A percentile compares a stretch with the other conserved stretches of the same genome.
Conservation (phyloP, 75 land plant genomes). For the Azolla pinnata region DNA sequence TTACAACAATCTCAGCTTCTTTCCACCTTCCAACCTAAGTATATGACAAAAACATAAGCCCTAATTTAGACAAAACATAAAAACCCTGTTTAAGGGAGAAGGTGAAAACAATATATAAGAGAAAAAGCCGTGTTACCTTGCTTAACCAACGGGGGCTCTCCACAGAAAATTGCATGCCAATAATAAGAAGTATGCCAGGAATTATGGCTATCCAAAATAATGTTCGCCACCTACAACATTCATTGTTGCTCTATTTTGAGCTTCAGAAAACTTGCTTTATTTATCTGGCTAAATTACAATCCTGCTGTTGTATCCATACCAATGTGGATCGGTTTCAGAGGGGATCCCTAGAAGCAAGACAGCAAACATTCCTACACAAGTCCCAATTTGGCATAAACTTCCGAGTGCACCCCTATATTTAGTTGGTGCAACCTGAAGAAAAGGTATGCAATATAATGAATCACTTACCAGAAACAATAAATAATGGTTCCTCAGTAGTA, state of each 20-base stretch:
- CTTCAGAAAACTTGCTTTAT: not conserved
- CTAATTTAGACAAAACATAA: too few relatives aligned
- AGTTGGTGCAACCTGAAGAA: conserved; percentile 93
- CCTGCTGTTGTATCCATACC: conserved; percentile 27
- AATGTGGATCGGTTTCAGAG: conserved; percentile 77
- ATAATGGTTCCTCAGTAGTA: too few relatives aligned
- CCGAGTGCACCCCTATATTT: conserved; percentile 73
- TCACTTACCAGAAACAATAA: too few relatives aligned
- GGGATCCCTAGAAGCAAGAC: conserved; percentile 61
- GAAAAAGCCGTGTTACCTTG: conserved; percentile 35
- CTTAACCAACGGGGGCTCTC: conserved; percentile 95
- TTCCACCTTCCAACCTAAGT: conserved; percentile 57
- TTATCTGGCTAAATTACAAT: too few relatives aligned
- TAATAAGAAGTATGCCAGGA: conserved; percentile 48
- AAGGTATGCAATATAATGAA: too few relatives aligned
- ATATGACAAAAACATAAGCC: too few relatives aligned
- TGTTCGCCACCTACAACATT: conserved; percentile 72
- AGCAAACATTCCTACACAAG: conserved; percentile 65
- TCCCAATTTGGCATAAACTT: conserved; percentile 68
- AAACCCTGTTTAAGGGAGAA: too few relatives aligned
- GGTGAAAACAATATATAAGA: not conserved
- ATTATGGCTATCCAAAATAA: conserved; percentile 60
- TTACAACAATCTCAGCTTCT: conserved; percentile 48
- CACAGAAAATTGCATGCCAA: conserved; percentile 82
- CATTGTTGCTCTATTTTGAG: not conserved